A percentile compares a stretch with the other conserved stretches of the same genome.
Evolutionary conservation across 495 filamentous ascomycete species (phyloP).

Genomic region (Arthonia radiata): DNA sequence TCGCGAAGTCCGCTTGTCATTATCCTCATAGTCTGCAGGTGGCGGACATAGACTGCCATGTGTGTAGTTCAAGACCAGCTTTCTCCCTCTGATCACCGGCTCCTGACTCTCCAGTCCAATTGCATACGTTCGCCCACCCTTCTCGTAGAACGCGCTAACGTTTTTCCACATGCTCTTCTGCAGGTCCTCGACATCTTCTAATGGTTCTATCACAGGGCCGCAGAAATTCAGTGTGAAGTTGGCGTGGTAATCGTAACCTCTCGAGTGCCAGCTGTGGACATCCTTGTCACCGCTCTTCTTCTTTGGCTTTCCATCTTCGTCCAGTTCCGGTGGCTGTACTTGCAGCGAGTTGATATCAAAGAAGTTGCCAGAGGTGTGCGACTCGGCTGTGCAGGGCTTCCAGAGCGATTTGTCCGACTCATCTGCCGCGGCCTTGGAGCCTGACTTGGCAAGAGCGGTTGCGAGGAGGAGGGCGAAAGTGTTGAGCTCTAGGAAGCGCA

Average conservation of each 20-base stretch:
- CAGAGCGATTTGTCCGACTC: constrained; percentile 13
- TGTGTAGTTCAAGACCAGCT: constrained; percentile 78
- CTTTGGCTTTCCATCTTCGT: constrained; percentile 29
- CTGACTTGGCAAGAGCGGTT: no score
- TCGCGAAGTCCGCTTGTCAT: constrained; percentile 11
- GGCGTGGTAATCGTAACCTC: constrained; percentile 58
- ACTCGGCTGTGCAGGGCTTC: constrained; percentile 58
- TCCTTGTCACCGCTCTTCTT: constrained; percentile 26
- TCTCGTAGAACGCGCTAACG: constrained; percentile 73
- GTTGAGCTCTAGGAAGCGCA: no score
- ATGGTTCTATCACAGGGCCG: constrained; percentile 51
- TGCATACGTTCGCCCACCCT: constrained; percentile 48
- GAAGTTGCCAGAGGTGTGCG: constrained; percentile 48
- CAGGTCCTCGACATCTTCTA: constrained; percentile 43
- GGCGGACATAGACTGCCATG: constrained; percentile 54
- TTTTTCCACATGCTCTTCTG: constrained; percentile 42
- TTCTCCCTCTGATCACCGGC: constrained; percentile 60
- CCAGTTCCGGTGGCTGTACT: constrained; percentile 23
- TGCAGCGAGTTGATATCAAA: constrained; percentile 69
- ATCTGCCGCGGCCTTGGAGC: constrained; percentile 14
- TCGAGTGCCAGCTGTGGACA: constrained; percentile 54
- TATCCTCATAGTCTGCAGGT: constrained; percentile 3
- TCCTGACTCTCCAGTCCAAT: constrained; percentile 48
- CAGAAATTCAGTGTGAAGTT: constrained; percentile 97
- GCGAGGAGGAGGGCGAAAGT: no score